Evolutionary conservation across 2,329 filamentous ascomycete genomes (phyloP).

Genomic region (Pezicula carpinea): DNA sequence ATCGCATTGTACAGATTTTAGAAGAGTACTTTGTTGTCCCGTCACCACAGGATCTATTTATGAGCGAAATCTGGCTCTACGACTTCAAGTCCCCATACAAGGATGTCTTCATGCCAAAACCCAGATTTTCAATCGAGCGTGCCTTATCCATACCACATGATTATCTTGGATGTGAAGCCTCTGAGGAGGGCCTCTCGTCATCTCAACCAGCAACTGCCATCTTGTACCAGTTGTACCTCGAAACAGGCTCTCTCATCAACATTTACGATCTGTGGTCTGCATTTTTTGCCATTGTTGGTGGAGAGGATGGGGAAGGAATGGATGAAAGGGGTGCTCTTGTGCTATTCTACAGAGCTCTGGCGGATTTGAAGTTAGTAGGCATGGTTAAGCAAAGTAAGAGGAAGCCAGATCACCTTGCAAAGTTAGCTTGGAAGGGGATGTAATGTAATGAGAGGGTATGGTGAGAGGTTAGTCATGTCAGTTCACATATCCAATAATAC

Average conservation of each 20-base stretch:
- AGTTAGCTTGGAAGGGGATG: constrained; percentile 75
- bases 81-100: constrained; percentile 64
- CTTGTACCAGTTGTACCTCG: constrained; percentile 73
- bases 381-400: constrained; percentile 86
- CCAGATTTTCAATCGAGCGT: constrained; percentile 65
- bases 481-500: background rate
- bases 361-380: constrained; percentile 80
- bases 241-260: constrained; percentile 73
- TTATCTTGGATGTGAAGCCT: constrained; percentile 54
- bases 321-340: constrained; percentile 58
- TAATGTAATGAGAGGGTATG: constrained; percentile 25
- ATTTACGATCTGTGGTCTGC: constrained; percentile 76
- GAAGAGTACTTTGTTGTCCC: constrained; percentile 37
- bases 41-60: constrained; percentile 43
- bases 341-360: constrained; percentile 79
- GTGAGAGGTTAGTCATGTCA: background rate
- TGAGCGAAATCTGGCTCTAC: constrained; percentile 73
- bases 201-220: constrained; percentile 68
- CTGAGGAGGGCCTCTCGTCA: constrained; percentile 45
- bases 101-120: constrained; percentile 71
- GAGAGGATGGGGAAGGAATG: constrained; percentile 31
- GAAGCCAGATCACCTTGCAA: constrained; percentile 88
- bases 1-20: constrained; percentile 48
- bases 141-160: constrained; percentile 70
- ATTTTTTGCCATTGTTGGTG: constrained; percentile 57